Base-by-base conservation (phyloP, 139 green algal genomes). In the Auxenochlorella protothecoides region DNA sequence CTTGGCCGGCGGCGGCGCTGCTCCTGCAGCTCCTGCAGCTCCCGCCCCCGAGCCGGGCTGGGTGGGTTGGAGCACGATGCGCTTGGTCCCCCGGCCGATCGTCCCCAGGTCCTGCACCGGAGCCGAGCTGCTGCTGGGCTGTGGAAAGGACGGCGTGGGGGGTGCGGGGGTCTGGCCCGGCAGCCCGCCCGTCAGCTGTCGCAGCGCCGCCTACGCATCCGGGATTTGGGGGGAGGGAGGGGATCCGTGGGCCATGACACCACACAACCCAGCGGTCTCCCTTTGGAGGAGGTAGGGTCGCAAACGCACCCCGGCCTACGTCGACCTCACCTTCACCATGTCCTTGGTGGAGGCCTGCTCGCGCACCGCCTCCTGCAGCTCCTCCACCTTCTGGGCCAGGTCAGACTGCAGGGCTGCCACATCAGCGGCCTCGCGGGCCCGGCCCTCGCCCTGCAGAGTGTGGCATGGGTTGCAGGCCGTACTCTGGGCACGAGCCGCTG, bases 11-110 rank as follows among this genome's bases (percentile, higher is more conserved):
- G 68, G 66, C 7, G n/a, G 65, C 2, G 10, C 55, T 3, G 59
- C 65, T 13, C 68, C 75, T 3, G 60, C 72, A 15, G 59, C 65
- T 13, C 68, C 75, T 3, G 60, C 72, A 15, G 66, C 60, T 9
- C 10, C 51, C 3, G 68, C 44, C 1, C 51, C 53, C 60, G 64
- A 5, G 10, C n/a, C 66, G 11, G 72, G 6, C 59, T 71, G 55
- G n/a, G 72, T 59, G 0, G 81, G 75, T 53, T 75, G 69, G 52
- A 86, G 76, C 55, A 81, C 76, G 71, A 88, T 82, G 70, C 85
- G 82, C 81, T 84, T 87, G 59, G 74, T 86, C 52, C 83, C 83
- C 5, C 80, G 76, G 27, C 83, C 83, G 16, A 87, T 80, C 16
- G 86, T 75, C 0, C 83, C 83, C 66, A 87, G 68, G 65, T 87